Percentiles rank a stretch among this genome's conserved stretches.
These are phyloP conservation scores for Leccinum sublutescens DNA, from an alignment of 768 basidiomycete species.

Conservation along the genomic window DNA sequence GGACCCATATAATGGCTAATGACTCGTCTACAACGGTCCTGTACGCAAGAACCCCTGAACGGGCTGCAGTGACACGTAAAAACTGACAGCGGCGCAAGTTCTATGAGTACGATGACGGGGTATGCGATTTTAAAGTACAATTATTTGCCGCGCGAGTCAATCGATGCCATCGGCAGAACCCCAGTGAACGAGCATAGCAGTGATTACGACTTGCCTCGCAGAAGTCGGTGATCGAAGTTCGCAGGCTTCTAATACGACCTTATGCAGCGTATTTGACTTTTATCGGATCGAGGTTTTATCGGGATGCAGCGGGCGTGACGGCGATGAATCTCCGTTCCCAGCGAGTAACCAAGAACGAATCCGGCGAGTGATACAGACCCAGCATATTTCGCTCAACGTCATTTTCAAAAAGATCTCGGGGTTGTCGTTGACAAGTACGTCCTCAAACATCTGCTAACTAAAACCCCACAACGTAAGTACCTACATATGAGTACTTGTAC, in stretches of 20 bases:
- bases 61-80: conserved; percentile 27
- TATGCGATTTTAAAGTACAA: conserved; percentile 21
- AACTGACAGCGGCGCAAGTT: conserved; percentile 28
- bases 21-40: conserved; percentile 12
- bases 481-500: neutral
- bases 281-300: conserved; percentile 23
- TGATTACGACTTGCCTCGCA: conserved; percentile 17
- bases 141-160: conserved; percentile 19
- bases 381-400: conserved; percentile 6
- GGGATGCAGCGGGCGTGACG: conserved; percentile 18
- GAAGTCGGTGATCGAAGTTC: conserved; percentile 15
- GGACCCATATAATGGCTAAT: conserved; percentile 6
- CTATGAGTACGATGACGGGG: conserved; percentile 15
- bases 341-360: conserved; percentile 28
- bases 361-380: conserved; percentile 5
- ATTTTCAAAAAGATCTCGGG: conserved; percentile 1
- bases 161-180: conserved; percentile 34
- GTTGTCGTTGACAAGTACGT: neutral
- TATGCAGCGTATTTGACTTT: conserved; percentile 8
- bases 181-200: conserved; percentile 5
- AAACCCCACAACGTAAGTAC: neutral
- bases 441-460: neutral
- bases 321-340: conserved; percentile 24
- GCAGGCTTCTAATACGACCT: conserved; percentile 20
- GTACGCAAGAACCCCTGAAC: conserved; percentile 7